phyloP scores from a whole-genome alignment of 31 red algal genomes.

The Odonthalia washingtoniensis region DNA sequence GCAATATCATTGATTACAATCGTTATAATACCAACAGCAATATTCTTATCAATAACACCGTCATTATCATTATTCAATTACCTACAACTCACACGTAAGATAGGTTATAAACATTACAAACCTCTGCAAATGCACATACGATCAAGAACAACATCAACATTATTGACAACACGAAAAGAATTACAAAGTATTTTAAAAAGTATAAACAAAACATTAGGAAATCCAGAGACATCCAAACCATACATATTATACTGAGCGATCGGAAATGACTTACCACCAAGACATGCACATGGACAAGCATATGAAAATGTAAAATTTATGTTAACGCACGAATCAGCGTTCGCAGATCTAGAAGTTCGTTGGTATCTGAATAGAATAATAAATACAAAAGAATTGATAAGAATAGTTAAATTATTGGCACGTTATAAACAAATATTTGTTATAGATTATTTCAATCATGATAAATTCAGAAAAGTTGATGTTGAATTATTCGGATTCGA shows the following conservation, averaged over 20 bases:
- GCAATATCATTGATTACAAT: too few relatives aligned
- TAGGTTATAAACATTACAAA: too few relatives aligned
- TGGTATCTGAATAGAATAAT: conserved; percentile 25
- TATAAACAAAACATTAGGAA: neutral
- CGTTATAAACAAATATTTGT: conserved; percentile 1
- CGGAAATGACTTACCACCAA: neutral
- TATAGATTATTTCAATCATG: conserved; percentile 13
- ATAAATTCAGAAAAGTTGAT: neutral
- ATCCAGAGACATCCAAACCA: neutral
- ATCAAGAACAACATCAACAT: too few relatives aligned
- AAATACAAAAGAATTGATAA: neutral
- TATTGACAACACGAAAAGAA: too few relatives aligned
- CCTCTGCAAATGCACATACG: too few relatives aligned
- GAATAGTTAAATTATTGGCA: conserved; percentile 2
- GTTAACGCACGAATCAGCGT: neutral
- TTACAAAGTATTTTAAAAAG: neutral
- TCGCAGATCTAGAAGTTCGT: neutral
- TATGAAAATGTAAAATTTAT: conserved; percentile 3
- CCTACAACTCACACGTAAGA: too few relatives aligned
- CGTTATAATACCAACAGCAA: too few relatives aligned
- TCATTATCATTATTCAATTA: too few relatives aligned
- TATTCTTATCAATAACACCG: too few relatives aligned
- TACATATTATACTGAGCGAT: neutral
- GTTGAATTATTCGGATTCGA: neutral
- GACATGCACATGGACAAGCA: neutral